Evolutionary conservation across 169 alveolate species (phyloP).

Genomic region (Ichthyophthirius multifiliis): DNA sequence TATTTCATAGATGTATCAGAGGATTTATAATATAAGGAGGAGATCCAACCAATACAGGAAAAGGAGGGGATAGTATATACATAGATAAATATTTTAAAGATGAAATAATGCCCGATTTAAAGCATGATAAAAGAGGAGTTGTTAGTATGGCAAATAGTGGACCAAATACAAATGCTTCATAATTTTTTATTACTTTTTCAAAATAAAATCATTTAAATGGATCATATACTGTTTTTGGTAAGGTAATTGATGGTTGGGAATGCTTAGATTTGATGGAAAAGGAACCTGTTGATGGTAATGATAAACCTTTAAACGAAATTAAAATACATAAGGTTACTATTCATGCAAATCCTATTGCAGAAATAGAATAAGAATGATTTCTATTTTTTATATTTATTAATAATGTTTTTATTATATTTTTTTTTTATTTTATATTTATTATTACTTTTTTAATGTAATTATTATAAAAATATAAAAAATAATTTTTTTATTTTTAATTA

Average conservation of each 20-base stretch:
- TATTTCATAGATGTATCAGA: slow-evolving; percentile 55
- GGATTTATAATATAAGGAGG: slow-evolving; percentile 63
- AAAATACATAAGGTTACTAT: slow-evolving; percentile 35
- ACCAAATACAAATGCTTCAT: slow-evolving; percentile 36
- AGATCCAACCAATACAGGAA: slow-evolving; percentile 58
- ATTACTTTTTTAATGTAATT: too few species aligned
- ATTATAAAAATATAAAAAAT: too few species aligned
- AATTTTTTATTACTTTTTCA: slow-evolving; percentile 57
- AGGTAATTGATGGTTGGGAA: slow-evolving; percentile 58
- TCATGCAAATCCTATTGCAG: slow-evolving; percentile 68
- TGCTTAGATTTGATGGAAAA: slow-evolving; percentile 50
- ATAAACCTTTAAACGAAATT: slow-evolving; percentile 51
- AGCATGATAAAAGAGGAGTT: slow-evolving; percentile 63
- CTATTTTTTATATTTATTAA: neutral
- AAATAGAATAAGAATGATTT: slow-evolving; percentile 22
- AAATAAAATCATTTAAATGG: slow-evolving; percentile 53
- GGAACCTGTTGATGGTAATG: slow-evolving; percentile 55
- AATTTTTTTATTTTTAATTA: too few species aligned
- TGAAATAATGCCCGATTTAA: slow-evolving; percentile 39
- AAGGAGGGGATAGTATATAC: slow-evolving; percentile 53
- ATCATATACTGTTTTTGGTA: slow-evolving; percentile 50
- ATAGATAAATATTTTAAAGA: slow-evolving; percentile 52
- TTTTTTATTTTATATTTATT: too few species aligned
- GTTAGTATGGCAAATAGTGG: slow-evolving; percentile 63
- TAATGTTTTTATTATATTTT: too few species aligned